Evolutionary conservation across 148 eudicot species (phyloP).

Genomic region (Chenopodium formosanum): DNA sequence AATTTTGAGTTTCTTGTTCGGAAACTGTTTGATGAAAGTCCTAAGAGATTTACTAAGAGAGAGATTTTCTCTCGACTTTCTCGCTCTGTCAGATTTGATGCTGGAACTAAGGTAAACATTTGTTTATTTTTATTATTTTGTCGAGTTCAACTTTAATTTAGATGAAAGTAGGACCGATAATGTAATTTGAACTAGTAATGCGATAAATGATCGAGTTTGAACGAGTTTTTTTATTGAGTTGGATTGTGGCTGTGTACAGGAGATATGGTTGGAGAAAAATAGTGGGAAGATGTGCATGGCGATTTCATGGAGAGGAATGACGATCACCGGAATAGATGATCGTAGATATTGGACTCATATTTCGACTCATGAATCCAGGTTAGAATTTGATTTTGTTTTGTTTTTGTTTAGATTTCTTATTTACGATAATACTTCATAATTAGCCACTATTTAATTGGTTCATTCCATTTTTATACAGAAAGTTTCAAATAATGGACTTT

Average conservation of each 20-base stretch:
- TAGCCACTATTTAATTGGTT: no score
- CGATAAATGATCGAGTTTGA: no score
- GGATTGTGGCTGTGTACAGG: constrained; percentile 34
- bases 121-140: no score
- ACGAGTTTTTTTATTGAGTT: no score
- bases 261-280: constrained; percentile 63
- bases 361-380: constrained; percentile 64
- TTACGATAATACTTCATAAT: no score
- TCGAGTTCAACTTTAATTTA: no score
- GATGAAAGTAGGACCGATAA: no score
- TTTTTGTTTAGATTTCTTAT: no score
- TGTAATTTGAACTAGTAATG: no score
- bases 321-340: constrained; percentile 71
- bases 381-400: neutral
- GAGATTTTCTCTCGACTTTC: constrained; percentile 51
- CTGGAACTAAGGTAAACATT: constrained; percentile 50
- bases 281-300: constrained; percentile 58
- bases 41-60: constrained; percentile 27
- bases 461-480: no score
- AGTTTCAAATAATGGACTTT: no score
- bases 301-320: constrained; percentile 63
- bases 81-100: constrained; percentile 41
- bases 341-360: constrained; percentile 68
- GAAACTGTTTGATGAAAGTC: constrained; percentile 33
- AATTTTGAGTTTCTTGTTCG: constrained; percentile 43